Evolutionary conservation across 345 rosid genomes (phyloP).

Genomic region (Murraya paniculata): DNA sequence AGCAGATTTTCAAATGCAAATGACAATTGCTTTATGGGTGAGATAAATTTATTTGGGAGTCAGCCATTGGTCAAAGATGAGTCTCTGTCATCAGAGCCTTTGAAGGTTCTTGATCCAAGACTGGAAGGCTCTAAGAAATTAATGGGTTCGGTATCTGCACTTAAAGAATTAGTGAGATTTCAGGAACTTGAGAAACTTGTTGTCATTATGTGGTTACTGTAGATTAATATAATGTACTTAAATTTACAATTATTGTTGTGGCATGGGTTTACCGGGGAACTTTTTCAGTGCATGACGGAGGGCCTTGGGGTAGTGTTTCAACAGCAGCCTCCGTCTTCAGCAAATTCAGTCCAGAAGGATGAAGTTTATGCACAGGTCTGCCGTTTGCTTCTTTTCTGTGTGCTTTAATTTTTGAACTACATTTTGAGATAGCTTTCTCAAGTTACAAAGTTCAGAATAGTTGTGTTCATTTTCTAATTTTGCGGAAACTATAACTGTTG

Average conservation of each 20-base stretch:
- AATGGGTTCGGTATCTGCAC: conserved; percentile 62
- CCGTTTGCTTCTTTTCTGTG: conserved; percentile 4
- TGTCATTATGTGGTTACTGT: neutral
- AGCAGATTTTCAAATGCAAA: conserved; percentile 43
- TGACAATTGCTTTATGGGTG: conserved; percentile 55
- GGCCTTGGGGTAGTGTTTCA: conserved; percentile 70
- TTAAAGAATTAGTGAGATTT: conserved; percentile 81
- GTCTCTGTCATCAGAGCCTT: conserved; percentile 44
- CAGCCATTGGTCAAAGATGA: conserved; percentile 56
- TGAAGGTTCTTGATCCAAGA: conserved; percentile 64
- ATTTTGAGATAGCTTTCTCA: neutral
- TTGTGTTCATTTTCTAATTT: neutral
- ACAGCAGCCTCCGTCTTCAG: conserved; percentile 47
- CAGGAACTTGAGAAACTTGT: neutral
- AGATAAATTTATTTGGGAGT: conserved; percentile 43
- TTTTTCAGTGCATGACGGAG: conserved; percentile 71
- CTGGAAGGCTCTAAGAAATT: conserved; percentile 58
- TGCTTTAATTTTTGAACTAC: neutral
- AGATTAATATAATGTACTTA: conserved; percentile 1
- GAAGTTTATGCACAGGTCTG: conserved; percentile 86
- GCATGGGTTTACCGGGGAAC: conserved; percentile 4
- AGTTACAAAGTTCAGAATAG: neutral
- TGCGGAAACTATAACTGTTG: neutral
- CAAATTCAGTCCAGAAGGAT: conserved; percentile 59
- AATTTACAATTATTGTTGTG: conserved; percentile 20